phyloP scores from a whole-genome alignment of 225 moss, liverwort and hornwort genomes.

The Rhytidiadelphus loreus region DNA sequence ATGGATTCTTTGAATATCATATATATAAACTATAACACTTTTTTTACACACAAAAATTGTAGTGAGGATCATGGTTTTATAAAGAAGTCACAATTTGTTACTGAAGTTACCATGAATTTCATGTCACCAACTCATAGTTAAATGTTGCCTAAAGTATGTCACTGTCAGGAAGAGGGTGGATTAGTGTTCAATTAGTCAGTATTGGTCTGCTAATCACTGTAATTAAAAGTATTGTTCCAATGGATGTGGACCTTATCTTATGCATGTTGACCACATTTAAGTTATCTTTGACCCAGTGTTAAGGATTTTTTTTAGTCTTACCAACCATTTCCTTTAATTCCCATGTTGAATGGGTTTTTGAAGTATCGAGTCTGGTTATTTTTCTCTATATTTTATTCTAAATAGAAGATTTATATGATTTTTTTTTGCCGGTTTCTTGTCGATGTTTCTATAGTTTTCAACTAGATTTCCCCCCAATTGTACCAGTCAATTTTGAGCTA shows the following conservation, averaged over 20 bases:
- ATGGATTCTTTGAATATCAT: not conserved
- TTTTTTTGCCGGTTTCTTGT: accelerated
- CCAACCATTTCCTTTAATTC: not conserved
- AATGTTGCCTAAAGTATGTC: not conserved
- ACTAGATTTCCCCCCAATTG: not conserved
- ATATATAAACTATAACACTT: not conserved
- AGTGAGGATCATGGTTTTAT: not conserved
- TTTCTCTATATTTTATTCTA: too few relatives aligned
- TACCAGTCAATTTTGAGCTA: not conserved
- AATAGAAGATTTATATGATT: too few relatives aligned
- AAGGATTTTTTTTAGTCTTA: not conserved
- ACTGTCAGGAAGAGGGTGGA: not conserved
- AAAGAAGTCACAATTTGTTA: not conserved
- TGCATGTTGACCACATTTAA: not conserved
- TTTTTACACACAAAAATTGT: not conserved
- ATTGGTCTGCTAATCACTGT: not conserved
- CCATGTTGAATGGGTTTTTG: not conserved
- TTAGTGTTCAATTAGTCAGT: not conserved
- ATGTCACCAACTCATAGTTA: not conserved
- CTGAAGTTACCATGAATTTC: not conserved
- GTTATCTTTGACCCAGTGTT: not conserved
- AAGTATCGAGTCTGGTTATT: accelerated
- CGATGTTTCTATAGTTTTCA: not conserved
- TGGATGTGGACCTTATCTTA: not conserved
- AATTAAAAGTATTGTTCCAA: not conserved